Conservation (phyloP, 768 basidiomycete species). For the Tricholoma hemisulphureum region DNA sequence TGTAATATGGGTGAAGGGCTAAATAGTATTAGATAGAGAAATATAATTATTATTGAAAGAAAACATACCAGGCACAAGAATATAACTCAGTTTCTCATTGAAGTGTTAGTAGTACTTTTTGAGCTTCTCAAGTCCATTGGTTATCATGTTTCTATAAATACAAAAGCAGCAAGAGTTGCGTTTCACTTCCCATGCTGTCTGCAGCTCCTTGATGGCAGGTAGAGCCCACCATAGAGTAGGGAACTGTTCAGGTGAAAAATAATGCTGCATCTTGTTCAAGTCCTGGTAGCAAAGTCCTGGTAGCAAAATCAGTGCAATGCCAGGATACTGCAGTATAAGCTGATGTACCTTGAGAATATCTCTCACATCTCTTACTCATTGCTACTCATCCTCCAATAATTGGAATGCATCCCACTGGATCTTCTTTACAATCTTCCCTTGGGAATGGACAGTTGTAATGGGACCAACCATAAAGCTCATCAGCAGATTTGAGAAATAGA, state of each 20-base stretch:
- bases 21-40: not conserved
- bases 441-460: slow-evolving; percentile 7
- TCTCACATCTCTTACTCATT: not conserved
- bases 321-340: not conserved
- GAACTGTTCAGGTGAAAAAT: slow-evolving; percentile 19
- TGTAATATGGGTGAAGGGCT: slow-evolving; percentile 33
- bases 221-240: slow-evolving; percentile 23
- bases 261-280: slow-evolving; percentile 5
- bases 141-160: not conserved
- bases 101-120: slow-evolving; percentile 19
- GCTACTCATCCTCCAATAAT: slow-evolving; percentile 7
- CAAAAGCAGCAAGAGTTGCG: not conserved
- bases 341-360: slow-evolving; percentile 9
- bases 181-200: slow-evolving; percentile 14
- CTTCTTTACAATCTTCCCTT: slow-evolving; percentile 3
- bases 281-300: not conserved
- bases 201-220: slow-evolving; percentile 21
- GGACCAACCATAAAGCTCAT: slow-evolving; percentile 10
- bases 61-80: slow-evolving; percentile 26
- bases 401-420: slow-evolving; percentile 13
- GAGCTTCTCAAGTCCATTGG: slow-evolving; percentile 9
- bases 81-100: not conserved
- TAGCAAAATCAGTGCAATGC: not conserved
- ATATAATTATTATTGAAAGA: not conserved
- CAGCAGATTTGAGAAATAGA: slow-evolving; percentile 7